Evolutionary conservation across 345 rosid species (phyloP), one percentile per base, ranked within the genome.

Genomic region (Syzygium aqueum): DNA sequence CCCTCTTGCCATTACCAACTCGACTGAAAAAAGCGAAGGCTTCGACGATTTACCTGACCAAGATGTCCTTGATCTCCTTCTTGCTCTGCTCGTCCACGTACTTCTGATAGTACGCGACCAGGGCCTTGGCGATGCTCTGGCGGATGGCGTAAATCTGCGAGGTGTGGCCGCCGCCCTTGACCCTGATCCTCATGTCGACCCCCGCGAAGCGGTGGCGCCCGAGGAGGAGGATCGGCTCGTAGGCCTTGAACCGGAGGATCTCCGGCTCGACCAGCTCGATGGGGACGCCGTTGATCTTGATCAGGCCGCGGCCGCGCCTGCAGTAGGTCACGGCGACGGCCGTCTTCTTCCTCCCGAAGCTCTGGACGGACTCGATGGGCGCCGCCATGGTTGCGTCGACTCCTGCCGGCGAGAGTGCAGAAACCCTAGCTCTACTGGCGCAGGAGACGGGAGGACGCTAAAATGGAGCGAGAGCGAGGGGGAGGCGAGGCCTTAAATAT

Each of bases 111-210:
- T 88, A 95, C 4, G 98, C 96, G 16, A 96, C 98, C 4, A 96
- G 91, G 14, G 99, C 97, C 91, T 96, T 96, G 0, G 98, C 97
- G 7, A 96, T 96, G 89, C 98, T 95, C 94, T 96, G 99, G 61
- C 99, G 92, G 57, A 96, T 96, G 1, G 99, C 99, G 88, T 95
- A 96, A 61, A 96, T 95, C 94, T 96, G 99, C 57, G 95, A 93
- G 9, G 95, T 93, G 91, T 93, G 94, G 7, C 96, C 96, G 27
- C 96, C 96, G 14, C 95, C 95, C 86, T 94, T 94, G 59, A 94
- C 96, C 25, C 95, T 93, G 86, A 94, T 93, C 89, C 96, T 88
- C 95, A 94, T 94, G 87, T 95, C 98, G 3, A 95, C 97, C 7
- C 94, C 95, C 0, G 93, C 94, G 90, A 95, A 96, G 43, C 97